phyloP scores from a whole-genome alignment of 2,329 filamentous ascomycete species.

The Neophaeococcomyces mojaviensis region DNA sequence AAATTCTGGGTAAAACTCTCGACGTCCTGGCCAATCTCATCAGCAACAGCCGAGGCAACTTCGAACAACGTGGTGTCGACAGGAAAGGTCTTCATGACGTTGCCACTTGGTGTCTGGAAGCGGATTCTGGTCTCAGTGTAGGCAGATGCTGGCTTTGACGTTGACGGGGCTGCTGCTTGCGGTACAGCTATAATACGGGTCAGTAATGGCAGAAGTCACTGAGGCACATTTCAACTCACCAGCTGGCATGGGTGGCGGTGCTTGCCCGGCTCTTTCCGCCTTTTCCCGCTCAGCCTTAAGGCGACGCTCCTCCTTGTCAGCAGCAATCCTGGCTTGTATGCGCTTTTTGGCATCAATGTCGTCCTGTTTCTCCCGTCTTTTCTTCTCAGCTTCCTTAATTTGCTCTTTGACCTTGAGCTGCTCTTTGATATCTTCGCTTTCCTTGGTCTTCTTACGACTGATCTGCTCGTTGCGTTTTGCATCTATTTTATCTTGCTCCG shows the following conservation, averaged over 20 bases:
- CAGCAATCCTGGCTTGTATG: constrained; percentile 89
- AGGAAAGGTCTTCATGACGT: constrained; percentile 77
- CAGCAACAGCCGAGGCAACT: constrained; percentile 66
- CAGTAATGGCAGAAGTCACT: constrained; percentile 37
- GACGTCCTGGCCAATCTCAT: constrained; percentile 63
- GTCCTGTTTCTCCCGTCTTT: constrained; percentile 78
- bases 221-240: constrained; percentile 1
- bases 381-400: constrained; percentile 80
- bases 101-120: constrained; percentile 68
- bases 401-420: constrained; percentile 81
- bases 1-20: constrained; percentile 78
- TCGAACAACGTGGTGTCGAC: constrained; percentile 91
- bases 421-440: constrained; percentile 83
- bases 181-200: constrained; percentile 36
- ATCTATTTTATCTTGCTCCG: constrained; percentile 69
- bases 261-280: constrained; percentile 72
- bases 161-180: constrained; percentile 40
- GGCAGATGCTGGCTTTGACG: constrained; percentile 58
- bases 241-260: constrained; percentile 26
- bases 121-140: constrained; percentile 76
- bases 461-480: constrained; percentile 79
- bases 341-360: constrained; percentile 80
- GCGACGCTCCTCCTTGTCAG: constrained; percentile 82
- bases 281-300: constrained; percentile 79
- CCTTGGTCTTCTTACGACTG: constrained; percentile 79